Base-by-base conservation (phyloP, 1,139 yeast species). In the Geotrichum europaeum region DNA sequence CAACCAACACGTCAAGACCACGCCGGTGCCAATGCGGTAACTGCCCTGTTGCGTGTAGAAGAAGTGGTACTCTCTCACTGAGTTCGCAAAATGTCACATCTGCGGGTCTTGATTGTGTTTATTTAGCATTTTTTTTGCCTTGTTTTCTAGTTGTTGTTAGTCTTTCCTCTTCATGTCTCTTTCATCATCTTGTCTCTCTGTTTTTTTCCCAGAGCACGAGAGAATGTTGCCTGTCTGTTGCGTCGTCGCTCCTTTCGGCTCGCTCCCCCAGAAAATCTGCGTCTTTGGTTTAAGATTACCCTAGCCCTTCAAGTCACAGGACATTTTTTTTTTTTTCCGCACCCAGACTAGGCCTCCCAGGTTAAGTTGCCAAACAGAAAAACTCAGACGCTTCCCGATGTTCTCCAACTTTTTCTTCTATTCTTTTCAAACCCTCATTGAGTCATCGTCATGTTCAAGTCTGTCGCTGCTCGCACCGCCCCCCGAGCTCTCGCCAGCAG, bases 21-120 rank as follows among this genome's bases (percentile, higher is more conserved):
- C 57, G 7, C 49, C 54, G 7, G 52, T 54, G 20, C 49, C 57
- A 10, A 51, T 54, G 52, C 32, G 53, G 24, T 51, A 28, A 50
- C 40, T 36, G 43, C 18, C n/a, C 43, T 4, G 43, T 15, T 12
- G n/a, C 12, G n/a, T 36, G 18, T 36, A 13, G n/a, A 36, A 12
- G n/a, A 13, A 36, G n/a, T 13, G 5, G 3, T 24, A 24, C 25
- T 5, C 25, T 24, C 25, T 24, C 4, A 3, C 2, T 5, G 25
- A 24, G 25, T 24, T 24, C 4, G 25, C 25, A 24, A 24, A 24
- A 24, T 24, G 4, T 5, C 25, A 24, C 25, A 24, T 24, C 25
- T 3, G 25, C 25, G 4, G 2, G 25, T 24, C 25, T 24, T 24
- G 25, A 24, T 24, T 24, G 25, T 24, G 25, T 24, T 24, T 24